A percentile compares a stretch with the other conserved stretches of the same genome.
Conservation (phyloP, 495 filamentous ascomycete genomes). For the Penicillium alfredii region DNA sequence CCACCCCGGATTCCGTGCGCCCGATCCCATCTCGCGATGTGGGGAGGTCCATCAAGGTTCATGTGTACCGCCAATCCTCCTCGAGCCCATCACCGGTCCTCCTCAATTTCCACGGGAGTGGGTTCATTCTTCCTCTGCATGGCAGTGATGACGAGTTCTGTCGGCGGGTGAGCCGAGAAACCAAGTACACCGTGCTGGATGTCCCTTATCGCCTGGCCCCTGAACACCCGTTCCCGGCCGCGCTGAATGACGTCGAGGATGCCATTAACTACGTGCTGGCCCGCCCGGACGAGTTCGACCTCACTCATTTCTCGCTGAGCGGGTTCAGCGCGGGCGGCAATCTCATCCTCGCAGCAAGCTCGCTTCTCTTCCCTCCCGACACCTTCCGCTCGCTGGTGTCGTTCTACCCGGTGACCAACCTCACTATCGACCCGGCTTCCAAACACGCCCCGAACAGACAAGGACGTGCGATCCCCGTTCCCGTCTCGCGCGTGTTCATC, state of each 20-base stretch:
- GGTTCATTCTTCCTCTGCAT: conserved; percentile 38
- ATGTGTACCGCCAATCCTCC: conserved; percentile 35
- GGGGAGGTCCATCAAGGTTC: conserved; percentile 37
- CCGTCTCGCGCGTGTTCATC: conserved; percentile 26
- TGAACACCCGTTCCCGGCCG: conserved; percentile 69
- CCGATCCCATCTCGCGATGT: conserved; percentile 39
- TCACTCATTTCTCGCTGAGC: conserved; percentile 32
- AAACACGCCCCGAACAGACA: conserved; percentile 24
- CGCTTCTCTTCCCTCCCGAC: conserved; percentile 33
- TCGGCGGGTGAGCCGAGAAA: conserved; percentile 27
- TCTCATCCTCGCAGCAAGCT: conserved; percentile 36
- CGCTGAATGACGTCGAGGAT: conserved; percentile 62
- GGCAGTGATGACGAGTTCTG: conserved; percentile 41
- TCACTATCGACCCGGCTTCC: conserved; percentile 15
- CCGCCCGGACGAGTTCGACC: conserved; percentile 29
- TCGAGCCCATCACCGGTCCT: conserved; percentile 32
- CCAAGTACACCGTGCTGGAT: conserved; percentile 38
- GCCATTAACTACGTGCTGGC: conserved; percentile 29
- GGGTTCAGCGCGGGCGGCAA: conserved; percentile 45
- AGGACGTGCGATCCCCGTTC: conserved; percentile 20
- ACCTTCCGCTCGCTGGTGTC: conserved; percentile 38
- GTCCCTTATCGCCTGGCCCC: conserved; percentile 75
- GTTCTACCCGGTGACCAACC: conserved; percentile 38
- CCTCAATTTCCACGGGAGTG: conserved; percentile 42
- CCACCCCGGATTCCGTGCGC: conserved; percentile 30